Evolutionary conservation across 2,329 filamentous ascomycete genomes (phyloP).

Genomic region (Neocucurbitaria cava): DNA sequence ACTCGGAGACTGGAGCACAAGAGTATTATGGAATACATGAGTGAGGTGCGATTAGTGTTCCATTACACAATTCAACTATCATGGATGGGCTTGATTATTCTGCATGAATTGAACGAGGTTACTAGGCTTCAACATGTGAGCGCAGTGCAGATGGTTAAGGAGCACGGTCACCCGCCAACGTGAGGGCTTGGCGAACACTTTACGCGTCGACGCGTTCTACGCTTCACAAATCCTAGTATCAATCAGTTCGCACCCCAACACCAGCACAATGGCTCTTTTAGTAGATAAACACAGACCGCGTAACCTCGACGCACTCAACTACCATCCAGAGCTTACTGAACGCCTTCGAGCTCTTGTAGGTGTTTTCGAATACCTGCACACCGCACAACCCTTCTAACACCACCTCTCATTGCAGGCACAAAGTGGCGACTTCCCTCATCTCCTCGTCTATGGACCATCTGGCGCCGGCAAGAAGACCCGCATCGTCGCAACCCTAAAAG

Average conservation of each 20-base stretch:
- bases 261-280: slow-evolving; percentile 65
- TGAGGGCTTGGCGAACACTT: slow-evolving; percentile 34
- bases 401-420: slow-evolving; percentile 69
- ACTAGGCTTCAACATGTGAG: neutral
- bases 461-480: slow-evolving; percentile 98
- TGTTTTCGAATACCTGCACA: neutral
- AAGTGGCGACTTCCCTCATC: slow-evolving; percentile 96
- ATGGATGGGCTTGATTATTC: too few relatives aligned
- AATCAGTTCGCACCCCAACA: slow-evolving; percentile 4
- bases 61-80: too few relatives aligned
- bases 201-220: slow-evolving; percentile 42
- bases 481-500: slow-evolving; percentile 92
- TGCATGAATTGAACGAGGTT: too few relatives aligned
- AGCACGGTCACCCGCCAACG: slow-evolving; percentile 5
- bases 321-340: slow-evolving; percentile 87
- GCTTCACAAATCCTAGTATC: slow-evolving; percentile 12
- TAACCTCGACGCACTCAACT: slow-evolving; percentile 79
- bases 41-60: too few relatives aligned
- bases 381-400: slow-evolving; percentile 4
- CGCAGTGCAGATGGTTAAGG: neutral
- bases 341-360: slow-evolving; percentile 84
- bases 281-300: slow-evolving; percentile 73
- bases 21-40: too few relatives aligned
- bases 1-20: neutral
- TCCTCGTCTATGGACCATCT: slow-evolving; percentile 95